Conservation (phyloP, 352 stramenopile genomes). For the Phytophthora hybrid region DNA sequence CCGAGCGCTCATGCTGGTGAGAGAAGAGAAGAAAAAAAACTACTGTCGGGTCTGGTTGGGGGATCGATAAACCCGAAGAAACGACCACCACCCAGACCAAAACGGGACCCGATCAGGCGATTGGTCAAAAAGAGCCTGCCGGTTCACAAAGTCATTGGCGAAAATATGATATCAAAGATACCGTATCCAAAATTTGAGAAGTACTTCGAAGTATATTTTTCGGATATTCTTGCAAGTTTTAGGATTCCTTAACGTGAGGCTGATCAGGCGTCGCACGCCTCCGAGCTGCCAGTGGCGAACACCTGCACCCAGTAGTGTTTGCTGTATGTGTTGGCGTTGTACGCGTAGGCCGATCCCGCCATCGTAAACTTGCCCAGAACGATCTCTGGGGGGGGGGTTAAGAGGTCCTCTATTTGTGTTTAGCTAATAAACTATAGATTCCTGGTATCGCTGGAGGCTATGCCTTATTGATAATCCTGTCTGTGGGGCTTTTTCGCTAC, state of each 20-base stretch:
- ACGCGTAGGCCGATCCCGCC: constrained; percentile 45
- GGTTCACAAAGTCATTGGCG: neutral
- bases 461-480: too few species aligned
- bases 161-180: neutral
- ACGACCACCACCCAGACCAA: constrained; percentile 4
- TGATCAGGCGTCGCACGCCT: constrained; percentile 26
- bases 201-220: neutral
- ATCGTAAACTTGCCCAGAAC: constrained; percentile 46
- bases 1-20: neutral
- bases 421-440: too few species aligned
- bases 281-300: constrained; percentile 42
- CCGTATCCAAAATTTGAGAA: too few species aligned
- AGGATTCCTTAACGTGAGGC: neutral
- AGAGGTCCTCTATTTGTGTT: too few species aligned
- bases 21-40: neutral
- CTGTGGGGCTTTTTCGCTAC: too few species aligned
- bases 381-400: too few species aligned
- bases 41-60: neutral
- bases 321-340: constrained; percentile 36
- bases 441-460: too few species aligned
- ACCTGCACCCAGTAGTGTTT: constrained; percentile 66
- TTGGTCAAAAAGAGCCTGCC: neutral
- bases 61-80: neutral
- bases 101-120: constrained; percentile 1
- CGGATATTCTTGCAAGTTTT: neutral